Conservation (phyloP, 108 stramenopile genomes). For the Licmophora abbreviata region DNA sequence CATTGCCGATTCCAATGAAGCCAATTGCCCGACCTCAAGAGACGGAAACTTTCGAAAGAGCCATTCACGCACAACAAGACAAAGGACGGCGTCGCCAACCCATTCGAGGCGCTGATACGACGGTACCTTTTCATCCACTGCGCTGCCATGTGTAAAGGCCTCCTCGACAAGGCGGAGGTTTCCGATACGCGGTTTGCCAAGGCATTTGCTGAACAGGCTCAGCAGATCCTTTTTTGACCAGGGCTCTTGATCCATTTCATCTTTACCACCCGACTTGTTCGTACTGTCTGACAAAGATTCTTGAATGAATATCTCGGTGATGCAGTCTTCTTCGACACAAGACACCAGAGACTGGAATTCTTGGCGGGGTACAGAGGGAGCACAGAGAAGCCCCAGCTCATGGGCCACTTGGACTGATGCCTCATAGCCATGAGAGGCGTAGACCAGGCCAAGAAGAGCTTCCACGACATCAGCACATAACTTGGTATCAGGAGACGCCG, state of each 20-base stretch:
- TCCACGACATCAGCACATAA: constrained; percentile 53
- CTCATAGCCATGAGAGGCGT: constrained; percentile 31
- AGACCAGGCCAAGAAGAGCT: constrained; percentile 46
- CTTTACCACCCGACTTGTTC: constrained; percentile 6
- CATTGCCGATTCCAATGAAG: constrained; percentile 30
- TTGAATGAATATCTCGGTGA: too few relatives aligned
- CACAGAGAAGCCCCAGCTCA: constrained; percentile 32
- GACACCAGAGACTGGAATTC: constrained; percentile 6
- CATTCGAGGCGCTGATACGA: constrained; percentile 61
- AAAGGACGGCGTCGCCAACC: constrained; percentile 65
- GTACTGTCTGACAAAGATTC: too few relatives aligned
- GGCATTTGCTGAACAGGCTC: constrained; percentile 22
- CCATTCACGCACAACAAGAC: constrained; percentile 43
- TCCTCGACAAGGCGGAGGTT: constrained; percentile 43
- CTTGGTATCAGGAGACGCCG: too few relatives aligned
- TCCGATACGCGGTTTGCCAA: too few relatives aligned
- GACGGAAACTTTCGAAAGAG: constrained; percentile 21
- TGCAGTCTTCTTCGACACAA: not conserved
- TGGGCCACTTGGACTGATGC: constrained; percentile 24
- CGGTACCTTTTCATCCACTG: constrained; percentile 32
- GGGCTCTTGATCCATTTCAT: too few relatives aligned
- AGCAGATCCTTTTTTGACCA: too few relatives aligned
- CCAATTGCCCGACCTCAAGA: constrained; percentile 26
- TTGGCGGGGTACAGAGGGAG: constrained; percentile 17
- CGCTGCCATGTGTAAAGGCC: constrained; percentile 55